These are phyloP conservation scores for Cucurbita moschata DNA, from an alignment of 306 rosid species.

Conservation along the genomic window DNA sequence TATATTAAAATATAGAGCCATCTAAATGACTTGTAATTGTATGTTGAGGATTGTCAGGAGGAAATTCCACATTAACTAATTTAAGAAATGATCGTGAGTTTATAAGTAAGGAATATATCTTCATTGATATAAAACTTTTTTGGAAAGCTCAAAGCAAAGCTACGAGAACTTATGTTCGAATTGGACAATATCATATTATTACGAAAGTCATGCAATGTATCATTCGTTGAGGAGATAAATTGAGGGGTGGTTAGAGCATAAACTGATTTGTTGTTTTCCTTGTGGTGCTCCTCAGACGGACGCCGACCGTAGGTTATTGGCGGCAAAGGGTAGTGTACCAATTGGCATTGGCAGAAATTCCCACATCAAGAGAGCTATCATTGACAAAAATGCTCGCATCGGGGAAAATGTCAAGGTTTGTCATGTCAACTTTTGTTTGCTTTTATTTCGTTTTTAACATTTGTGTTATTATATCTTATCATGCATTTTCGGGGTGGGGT, in stretches of 20 bases:
- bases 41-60: too few relatives aligned
- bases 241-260: neutral
- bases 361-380: slow-evolving; percentile 90
- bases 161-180: too few relatives aligned
- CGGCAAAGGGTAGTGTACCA: slow-evolving; percentile 82
- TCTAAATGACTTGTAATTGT: too few relatives aligned
- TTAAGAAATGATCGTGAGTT: too few relatives aligned
- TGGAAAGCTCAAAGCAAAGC: too few relatives aligned
- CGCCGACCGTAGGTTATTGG: slow-evolving; percentile 67
- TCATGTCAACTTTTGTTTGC: neutral
- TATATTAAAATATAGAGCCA: too few relatives aligned
- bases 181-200: too few relatives aligned
- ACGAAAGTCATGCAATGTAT: too few relatives aligned
- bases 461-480: neutral
- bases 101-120: too few relatives aligned
- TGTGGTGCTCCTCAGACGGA: slow-evolving; percentile 37
- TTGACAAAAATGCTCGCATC: slow-evolving; percentile 93
- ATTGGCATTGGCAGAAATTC: slow-evolving; percentile 84
- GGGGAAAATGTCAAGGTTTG: slow-evolving; percentile 86
- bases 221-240: neutral
- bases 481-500: neutral
- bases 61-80: too few relatives aligned
- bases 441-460: neutral
- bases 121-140: too few relatives aligned
- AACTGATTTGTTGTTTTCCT: slow-evolving; percentile 12